Evolutionary conservation across 2,329 filamentous ascomycete species (phyloP).

Genomic region (Aureobasidium sp.): DNA sequence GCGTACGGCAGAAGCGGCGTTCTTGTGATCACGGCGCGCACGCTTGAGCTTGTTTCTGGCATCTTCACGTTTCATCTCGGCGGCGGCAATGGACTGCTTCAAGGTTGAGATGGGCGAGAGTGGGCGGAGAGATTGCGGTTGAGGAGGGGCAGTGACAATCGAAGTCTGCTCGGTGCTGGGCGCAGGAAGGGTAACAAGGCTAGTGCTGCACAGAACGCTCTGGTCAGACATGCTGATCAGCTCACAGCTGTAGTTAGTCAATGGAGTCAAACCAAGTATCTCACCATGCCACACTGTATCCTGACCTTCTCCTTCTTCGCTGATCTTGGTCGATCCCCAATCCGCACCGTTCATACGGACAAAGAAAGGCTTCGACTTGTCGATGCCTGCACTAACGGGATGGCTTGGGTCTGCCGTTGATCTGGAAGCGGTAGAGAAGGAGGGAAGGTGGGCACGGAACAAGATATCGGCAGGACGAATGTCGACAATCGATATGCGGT

Average conservation of each 20-base stretch:
- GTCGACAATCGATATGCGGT: conserved; percentile 75
- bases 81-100: conserved; percentile 66
- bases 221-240: conserved; percentile 63
- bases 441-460: conserved; percentile 46
- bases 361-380: conserved; percentile 68
- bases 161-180: conserved; percentile 49
- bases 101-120: conserved; percentile 72
- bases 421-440: conserved; percentile 21
- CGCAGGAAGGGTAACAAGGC: conserved; percentile 59
- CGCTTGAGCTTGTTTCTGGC: conserved; percentile 63
- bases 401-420: conserved; percentile 31
- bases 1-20: conserved; percentile 57
- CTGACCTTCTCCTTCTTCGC: conserved; percentile 39
- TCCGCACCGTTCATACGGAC: conserved; percentile 71
- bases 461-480: conserved; percentile 70
- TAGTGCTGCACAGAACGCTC: conserved; percentile 62
- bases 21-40: conserved; percentile 67
- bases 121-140: conserved; percentile 59
- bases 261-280: conserved; percentile 60
- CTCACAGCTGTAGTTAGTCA: conserved; percentile 72
- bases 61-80: conserved; percentile 63
- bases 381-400: conserved; percentile 44
- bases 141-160: conserved; percentile 37
- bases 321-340: conserved; percentile 71
- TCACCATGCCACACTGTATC: conserved; percentile 57